phyloP scores from a whole-genome alignment of 495 filamentous ascomycete genomes.

The Glonium stellatum region DNA sequence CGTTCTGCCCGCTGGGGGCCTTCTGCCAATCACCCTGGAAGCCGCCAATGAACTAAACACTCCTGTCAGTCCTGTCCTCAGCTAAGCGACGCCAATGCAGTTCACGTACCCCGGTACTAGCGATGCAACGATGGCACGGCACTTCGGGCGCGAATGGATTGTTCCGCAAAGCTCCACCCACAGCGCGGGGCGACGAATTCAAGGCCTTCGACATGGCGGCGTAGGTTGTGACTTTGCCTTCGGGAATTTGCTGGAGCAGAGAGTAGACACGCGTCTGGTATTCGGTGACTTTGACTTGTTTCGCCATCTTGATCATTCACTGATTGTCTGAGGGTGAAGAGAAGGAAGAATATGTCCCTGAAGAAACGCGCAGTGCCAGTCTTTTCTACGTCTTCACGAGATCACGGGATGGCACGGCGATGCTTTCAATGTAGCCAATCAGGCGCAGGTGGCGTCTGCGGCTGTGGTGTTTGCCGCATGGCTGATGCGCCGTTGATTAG shows the following conservation, averaged over 20 bases:
- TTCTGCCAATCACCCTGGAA: conserved; percentile 46
- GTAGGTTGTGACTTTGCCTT: conserved; percentile 67
- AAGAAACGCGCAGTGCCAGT: background rate
- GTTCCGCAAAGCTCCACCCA: conserved; percentile 68
- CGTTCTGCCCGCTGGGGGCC: conserved; percentile 42
- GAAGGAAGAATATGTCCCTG: background rate
- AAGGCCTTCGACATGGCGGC: conserved; percentile 60
- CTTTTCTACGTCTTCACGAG: background rate
- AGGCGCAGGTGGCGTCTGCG: conserved; percentile 1
- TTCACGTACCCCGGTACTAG: conserved; percentile 33
- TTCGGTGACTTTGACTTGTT: conserved; percentile 26
- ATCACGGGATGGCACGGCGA: background rate
- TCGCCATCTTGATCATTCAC: conserved; percentile 14
- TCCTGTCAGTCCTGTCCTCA: background rate
- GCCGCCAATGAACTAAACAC: conserved; percentile 38
- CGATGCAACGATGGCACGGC: conserved; percentile 39
- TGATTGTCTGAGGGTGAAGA: background rate
- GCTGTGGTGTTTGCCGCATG: background rate
- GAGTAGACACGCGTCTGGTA: conserved; percentile 48
- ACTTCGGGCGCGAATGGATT: conserved; percentile 42
- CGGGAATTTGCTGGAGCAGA: conserved; percentile 64
- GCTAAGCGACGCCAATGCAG: background rate
- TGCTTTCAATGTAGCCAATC: conserved; percentile 11
- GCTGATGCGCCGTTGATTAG: background rate
- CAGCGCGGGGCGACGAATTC: conserved; percentile 64